Base-by-base conservation (phyloP, 176 grass and related monocot genomes). In the Oryza coarctata region DNA sequence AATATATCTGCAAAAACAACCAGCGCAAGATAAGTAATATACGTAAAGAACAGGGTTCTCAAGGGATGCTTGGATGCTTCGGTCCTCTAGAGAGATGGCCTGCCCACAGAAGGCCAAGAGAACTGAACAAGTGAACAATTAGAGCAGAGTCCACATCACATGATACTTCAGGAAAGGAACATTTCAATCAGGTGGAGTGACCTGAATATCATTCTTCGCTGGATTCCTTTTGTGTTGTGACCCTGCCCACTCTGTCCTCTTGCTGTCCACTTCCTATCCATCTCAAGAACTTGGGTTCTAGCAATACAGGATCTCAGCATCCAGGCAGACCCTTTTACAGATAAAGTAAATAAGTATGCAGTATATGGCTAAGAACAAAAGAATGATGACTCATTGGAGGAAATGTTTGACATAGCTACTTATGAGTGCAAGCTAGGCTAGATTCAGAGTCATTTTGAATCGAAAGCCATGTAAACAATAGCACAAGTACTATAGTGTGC, bases 261-360 rank as follows among this genome's bases (percentile, higher is more conserved):
- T 87, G 84, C 38, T 73, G 71, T 80, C 85, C 76, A 91, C 89
- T 82, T 85, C 89, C 82, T 91, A 91, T 43, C 81, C 81, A 91
- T 84, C 77, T 85, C 71, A 88, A 82, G 89, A 77, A 66, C 68
- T 75, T 82, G 67, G 73, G 62, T 71, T 84, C 72, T 63, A 91
- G 73, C n/a, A 12, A 87, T 78, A 78, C 38, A 87, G 77, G 85
- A 85, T 80, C 85, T 91, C 89, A 72, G 72, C 82, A 91, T 87
- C 85, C 77, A 91, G 82, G 66, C 89, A 85, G 77, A 73, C 89
- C 82, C 86, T 89, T 91, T 88, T 85, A 88, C 68, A 85, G 35
- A 85, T 32, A 90, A 86, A 83, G 66, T 84, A 91, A 81, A 88
- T 84, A 81, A 91, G 85, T 88, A 88, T 47, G 52, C 71, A 81